A percentile compares a stretch with the other conserved stretches of the same genome.
Evolutionary conservation across 2,329 filamentous ascomycete genomes (phyloP).

Genomic region (Botrytis byssoidea): DNA sequence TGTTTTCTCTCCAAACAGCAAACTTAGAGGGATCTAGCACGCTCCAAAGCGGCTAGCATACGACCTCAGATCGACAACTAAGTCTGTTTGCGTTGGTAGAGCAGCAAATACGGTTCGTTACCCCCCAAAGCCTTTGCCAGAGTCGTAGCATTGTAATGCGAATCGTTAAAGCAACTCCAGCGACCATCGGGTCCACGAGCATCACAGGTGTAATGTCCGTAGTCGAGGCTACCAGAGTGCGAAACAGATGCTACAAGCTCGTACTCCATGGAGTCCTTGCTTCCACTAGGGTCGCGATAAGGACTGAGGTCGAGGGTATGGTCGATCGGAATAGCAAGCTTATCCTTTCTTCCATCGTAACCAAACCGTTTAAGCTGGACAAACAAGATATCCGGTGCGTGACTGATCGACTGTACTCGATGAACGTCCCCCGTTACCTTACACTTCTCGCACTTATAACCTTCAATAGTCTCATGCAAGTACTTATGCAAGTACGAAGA

Average conservation of each 20-base stretch:
- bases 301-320: conserved; percentile 31
- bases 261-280: conserved; percentile 30
- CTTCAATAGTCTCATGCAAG: conserved; percentile 30
- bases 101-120: conserved; percentile 19
- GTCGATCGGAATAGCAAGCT: conserved; percentile 31
- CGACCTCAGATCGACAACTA: conserved; percentile 8
- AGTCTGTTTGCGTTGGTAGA: conserved; percentile 20
- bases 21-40: conserved; percentile 12
- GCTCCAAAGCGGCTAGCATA: not conserved
- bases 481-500: conserved; percentile 30
- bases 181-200: conserved; percentile 28
- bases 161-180: conserved; percentile 34
- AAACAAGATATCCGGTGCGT: conserved; percentile 33
- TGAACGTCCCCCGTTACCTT: conserved; percentile 22
- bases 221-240: conserved; percentile 30
- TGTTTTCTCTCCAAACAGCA: conserved; percentile 1
- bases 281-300: conserved; percentile 24
- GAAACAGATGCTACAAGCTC: conserved; percentile 37
- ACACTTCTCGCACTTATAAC: conserved; percentile 36
- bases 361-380: conserved; percentile 37
- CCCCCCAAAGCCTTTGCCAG: conserved; percentile 26
- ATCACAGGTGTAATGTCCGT: conserved; percentile 33
- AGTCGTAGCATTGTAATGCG: conserved; percentile 26
- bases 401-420: conserved; percentile 28
- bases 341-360: conserved; percentile 27